phyloP scores from a whole-genome alignment of 2,329 filamentous ascomycete genomes.

The Xylaria sp. region DNA sequence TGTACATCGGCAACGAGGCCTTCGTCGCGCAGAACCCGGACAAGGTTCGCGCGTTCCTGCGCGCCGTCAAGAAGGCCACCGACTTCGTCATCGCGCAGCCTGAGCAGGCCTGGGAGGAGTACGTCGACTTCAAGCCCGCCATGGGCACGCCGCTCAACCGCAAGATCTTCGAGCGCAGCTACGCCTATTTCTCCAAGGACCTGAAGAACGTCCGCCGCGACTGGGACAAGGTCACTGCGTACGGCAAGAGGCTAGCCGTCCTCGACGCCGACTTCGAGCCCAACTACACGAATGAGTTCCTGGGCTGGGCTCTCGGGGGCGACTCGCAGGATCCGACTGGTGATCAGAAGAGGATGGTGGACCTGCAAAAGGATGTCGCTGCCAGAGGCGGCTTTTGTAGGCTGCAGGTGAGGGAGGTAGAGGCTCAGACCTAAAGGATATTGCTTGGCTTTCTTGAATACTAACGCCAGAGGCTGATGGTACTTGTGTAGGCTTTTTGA shows the following conservation, averaged over 20 bases:
- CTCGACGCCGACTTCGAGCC: conserved; percentile 71
- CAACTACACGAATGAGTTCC: conserved; percentile 80
- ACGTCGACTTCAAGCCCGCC: conserved; percentile 76
- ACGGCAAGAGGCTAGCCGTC: conserved; percentile 78
- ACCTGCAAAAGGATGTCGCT: conserved; percentile 74
- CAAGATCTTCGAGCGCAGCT: conserved; percentile 84
- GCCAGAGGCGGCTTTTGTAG: conserved; percentile 70
- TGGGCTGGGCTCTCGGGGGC: conserved; percentile 72
- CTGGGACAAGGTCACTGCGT: conserved; percentile 81
- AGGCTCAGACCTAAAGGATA: conserved; percentile 11
- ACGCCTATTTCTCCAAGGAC: conserved; percentile 79
- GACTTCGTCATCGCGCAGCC: conserved; percentile 76
- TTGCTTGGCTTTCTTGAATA: not conserved
- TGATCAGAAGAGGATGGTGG: conserved; percentile 80
- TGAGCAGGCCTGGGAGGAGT: conserved; percentile 72
- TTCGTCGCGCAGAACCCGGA: conserved; percentile 75
- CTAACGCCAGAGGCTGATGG: not conserved
- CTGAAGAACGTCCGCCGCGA: conserved; percentile 79
- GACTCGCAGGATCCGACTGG: conserved; percentile 75
- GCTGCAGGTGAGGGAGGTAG: conserved; percentile 18
- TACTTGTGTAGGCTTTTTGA: not conserved
- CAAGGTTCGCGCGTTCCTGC: conserved; percentile 74
- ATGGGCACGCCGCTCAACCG: conserved; percentile 76
- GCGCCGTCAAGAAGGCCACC: conserved; percentile 78
- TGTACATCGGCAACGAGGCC: conserved; percentile 81